Percentiles rank a stretch among this genome's conserved stretches.
These are phyloP conservation scores for Cutaneotrichosporon cavernicola DNA, from an alignment of 1,284 basidiomycete species.

Conservation along the genomic window DNA sequence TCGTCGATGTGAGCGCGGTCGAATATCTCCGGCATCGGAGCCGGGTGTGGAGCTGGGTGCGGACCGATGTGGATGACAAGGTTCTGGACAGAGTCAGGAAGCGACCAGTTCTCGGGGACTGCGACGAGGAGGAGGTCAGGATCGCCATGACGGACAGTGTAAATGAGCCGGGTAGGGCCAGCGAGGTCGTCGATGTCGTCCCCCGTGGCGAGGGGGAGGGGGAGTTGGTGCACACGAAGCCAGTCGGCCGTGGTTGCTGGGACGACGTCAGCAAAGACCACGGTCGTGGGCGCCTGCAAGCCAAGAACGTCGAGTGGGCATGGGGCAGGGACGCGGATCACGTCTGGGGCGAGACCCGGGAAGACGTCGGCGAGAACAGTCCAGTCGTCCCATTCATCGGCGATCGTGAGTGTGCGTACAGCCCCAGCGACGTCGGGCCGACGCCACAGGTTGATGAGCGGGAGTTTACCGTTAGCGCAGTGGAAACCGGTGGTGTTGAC, in stretches of 20 bases:
- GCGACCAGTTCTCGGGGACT: neutral
- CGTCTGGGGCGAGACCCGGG: neutral
- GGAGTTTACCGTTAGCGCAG: neutral
- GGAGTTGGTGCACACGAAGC: neutral
- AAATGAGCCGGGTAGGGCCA: neutral
- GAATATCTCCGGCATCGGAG: neutral
- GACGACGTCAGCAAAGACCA: conserved; percentile 1
- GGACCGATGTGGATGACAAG: neutral
- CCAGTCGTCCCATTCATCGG: conserved; percentile 2
- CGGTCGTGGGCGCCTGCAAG: neutral
- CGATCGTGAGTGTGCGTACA: neutral
- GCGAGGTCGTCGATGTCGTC: neutral
- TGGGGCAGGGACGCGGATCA: neutral
- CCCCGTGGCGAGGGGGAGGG: neutral
- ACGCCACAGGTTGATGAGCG: neutral
- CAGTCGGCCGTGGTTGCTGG: neutral
- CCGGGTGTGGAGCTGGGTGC: neutral
- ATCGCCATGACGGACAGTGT: conserved; percentile 5
- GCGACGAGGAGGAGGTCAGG: conserved; percentile 8
- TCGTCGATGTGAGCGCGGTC: neutral
- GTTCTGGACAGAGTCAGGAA: neutral
- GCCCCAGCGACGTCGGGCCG: conserved; percentile 6
- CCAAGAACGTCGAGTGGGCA: neutral
- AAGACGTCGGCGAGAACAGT: neutral
- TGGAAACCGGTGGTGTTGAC: neutral